Base-by-base conservation (phyloP, 257 asterid species). In the Rhazya stricta region DNA sequence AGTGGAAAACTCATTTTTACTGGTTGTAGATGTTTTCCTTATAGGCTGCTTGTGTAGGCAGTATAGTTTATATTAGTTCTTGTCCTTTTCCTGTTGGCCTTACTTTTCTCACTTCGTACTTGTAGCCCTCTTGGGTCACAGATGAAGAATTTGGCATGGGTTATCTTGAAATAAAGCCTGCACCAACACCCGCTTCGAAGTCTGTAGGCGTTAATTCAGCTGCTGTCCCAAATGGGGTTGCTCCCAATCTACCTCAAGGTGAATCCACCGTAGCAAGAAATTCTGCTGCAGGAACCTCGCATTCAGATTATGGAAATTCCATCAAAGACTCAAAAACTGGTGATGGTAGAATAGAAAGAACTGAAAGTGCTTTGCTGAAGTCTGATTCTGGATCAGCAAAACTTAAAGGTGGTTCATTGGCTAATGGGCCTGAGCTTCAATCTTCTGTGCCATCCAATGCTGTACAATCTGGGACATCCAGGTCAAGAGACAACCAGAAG, bases 121-220 rank as follows among this genome's bases (percentile, higher is more conserved):
- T 80, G 74, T 92, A 95, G 99, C 83, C 98, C 61, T 91, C 96
- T 50, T 95, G 99, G 99, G 97, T 95, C 73, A 89, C 97, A 3
- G 99, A 95, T 83, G 99, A 95, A 79, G 99, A 92, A 82, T 95
- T 95, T 85, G 97, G 99, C 81, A 95, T 92, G 98, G 99, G 99
- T 79, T 89, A 84, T 85, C 88, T 95, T 29, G 98, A 92, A 71
- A 69, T 92, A 78, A 95, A 95, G 81, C 95, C 96, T 65, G 93
- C 86, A 66, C 83, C 93, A 21, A 86, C 81, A 48, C 86, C 92
- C 73, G 83, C 86, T 83, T 72, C 95, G 45, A 92, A 93, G 83
- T 77, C 96, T 76, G 72, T 80, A 76, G 81, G 91, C 5, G 78
- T 81, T n/a, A 88, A 79, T 88, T 83, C 89, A 58, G 76, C 58